These are phyloP conservation scores for Blastocystis sp. DNA, from an alignment of 352 stramenopile species.

Conservation along the genomic window DNA sequence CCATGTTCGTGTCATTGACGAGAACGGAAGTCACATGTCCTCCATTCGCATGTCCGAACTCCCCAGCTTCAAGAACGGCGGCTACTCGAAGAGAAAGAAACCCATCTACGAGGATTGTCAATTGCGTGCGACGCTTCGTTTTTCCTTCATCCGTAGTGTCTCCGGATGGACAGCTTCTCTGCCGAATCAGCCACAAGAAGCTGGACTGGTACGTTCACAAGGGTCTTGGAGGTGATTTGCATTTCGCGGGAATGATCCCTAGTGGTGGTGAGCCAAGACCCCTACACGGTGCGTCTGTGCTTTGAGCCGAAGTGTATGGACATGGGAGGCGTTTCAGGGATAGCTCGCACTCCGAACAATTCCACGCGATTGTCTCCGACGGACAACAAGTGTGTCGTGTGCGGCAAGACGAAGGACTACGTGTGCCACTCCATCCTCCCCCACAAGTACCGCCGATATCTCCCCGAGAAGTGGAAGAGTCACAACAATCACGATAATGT, in stretches of 20 bases:
- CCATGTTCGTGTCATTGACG: constrained; percentile 26
- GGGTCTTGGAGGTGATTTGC: constrained; percentile 20
- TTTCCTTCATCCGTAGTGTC: background rate
- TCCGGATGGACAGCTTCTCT: constrained; percentile 51
- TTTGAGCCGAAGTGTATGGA: constrained; percentile 65
- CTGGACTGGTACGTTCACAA: constrained; percentile 55
- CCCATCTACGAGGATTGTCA: constrained; percentile 59
- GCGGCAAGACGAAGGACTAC: constrained; percentile 54
- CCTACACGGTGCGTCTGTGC: constrained; percentile 13
- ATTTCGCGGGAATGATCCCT: background rate
- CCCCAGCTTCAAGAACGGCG: constrained; percentile 6
- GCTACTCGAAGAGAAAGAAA: constrained; percentile 38
- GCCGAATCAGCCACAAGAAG: constrained; percentile 49
- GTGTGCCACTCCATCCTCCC: constrained; percentile 72
- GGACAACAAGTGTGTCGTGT: constrained; percentile 65
- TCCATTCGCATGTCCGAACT: background rate
- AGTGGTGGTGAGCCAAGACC: constrained; percentile 18
- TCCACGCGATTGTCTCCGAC: background rate
- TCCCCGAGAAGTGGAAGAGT: constrained; percentile 58
- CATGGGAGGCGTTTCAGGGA: background rate
- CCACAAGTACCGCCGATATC: constrained; percentile 56
- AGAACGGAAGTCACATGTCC: constrained; percentile 15
- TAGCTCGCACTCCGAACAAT: constrained; percentile 22
- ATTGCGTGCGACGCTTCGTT: background rate
- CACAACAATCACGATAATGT: constrained; percentile 73